Percentiles rank a stretch among this genome's conserved stretches.
Conservation (phyloP, 2,329 filamentous ascomycete species). For the Alternaria novae-zelandiae region DNA sequence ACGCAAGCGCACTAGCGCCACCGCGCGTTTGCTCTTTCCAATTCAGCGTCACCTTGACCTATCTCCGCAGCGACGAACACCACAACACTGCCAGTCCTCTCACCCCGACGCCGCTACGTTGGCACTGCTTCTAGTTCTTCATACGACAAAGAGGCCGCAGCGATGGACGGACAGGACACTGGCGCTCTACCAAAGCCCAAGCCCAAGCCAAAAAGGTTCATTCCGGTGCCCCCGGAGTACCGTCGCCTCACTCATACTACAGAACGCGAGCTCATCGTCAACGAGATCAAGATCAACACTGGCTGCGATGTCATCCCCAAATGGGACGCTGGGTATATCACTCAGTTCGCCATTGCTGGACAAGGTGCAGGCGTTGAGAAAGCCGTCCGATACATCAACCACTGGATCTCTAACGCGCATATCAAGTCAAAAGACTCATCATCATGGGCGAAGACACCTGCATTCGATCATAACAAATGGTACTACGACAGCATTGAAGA, state of each 20-base stretch:
- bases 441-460: slow-evolving; percentile 36
- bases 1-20: not conserved
- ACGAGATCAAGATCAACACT: slow-evolving; percentile 23
- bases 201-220: slow-evolving; percentile 23
- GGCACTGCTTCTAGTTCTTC: not conserved
- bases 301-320: slow-evolving; percentile 26
- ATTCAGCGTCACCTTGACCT: slow-evolving; percentile 4
- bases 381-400: slow-evolving; percentile 28
- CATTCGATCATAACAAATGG: slow-evolving; percentile 34
- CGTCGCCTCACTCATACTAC: slow-evolving; percentile 15
- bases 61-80: not conserved
- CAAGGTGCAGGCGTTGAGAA: slow-evolving; percentile 23
- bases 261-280: slow-evolving; percentile 21
- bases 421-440: slow-evolving; percentile 28
- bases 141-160: not conserved
- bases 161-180: not conserved
- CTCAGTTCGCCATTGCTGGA: slow-evolving; percentile 34
- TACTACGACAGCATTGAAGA: slow-evolving; percentile 24
- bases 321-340: slow-evolving; percentile 17
- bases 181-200: not conserved
- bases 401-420: slow-evolving; percentile 35
- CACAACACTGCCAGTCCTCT: not conserved
- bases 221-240: slow-evolving; percentile 29
- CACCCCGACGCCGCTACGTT: not conserved
- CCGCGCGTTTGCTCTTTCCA: slow-evolving; percentile 7